phyloP scores from a whole-genome alignment of 352 stramenopile species.

The Globisporangium yorkense region DNA sequence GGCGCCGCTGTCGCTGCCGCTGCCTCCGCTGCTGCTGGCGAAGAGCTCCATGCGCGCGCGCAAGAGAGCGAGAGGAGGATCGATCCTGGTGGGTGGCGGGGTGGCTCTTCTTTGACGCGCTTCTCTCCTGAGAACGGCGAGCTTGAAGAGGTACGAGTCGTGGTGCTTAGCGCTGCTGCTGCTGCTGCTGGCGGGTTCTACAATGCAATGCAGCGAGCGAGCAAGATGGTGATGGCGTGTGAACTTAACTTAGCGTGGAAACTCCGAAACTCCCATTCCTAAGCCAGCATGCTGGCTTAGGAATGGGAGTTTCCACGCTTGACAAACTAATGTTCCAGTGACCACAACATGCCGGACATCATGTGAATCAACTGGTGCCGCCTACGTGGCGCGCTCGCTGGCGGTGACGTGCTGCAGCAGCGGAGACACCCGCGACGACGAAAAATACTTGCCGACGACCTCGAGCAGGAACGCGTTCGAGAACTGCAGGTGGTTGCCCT shows the following conservation, averaged over 20 bases:
- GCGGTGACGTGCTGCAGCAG: neutral
- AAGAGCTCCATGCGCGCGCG: slow-evolving; percentile 4
- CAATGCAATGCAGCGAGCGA: no score
- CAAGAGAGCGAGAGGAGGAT: neutral
- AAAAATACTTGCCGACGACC: slow-evolving; percentile 83
- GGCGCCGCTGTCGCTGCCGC: slow-evolving; percentile 15
- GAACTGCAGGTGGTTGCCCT: slow-evolving; percentile 91
- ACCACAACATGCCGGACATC: no score
- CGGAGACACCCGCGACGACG: neutral
- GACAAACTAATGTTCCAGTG: no score
- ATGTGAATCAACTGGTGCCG: no score
- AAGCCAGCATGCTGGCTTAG: no score
- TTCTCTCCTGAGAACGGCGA: slow-evolving; percentile 2
- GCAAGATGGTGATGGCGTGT: neutral
- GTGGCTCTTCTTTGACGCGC: slow-evolving; percentile 1
- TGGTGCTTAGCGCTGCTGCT: neutral
- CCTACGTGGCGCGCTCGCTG: no score
- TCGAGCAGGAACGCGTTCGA: slow-evolving; percentile 71
- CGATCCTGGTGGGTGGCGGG: neutral
- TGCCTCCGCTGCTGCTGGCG: slow-evolving; percentile 9
- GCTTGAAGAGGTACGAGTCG: slow-evolving; percentile 5
- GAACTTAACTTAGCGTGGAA: neutral
- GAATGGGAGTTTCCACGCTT: no score
- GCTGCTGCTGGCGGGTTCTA: no score
- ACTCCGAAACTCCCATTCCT: no score